These are phyloP conservation scores for Psilocybe tampanensis DNA, from an alignment of 768 basidiomycete species.

Conservation along the genomic window DNA sequence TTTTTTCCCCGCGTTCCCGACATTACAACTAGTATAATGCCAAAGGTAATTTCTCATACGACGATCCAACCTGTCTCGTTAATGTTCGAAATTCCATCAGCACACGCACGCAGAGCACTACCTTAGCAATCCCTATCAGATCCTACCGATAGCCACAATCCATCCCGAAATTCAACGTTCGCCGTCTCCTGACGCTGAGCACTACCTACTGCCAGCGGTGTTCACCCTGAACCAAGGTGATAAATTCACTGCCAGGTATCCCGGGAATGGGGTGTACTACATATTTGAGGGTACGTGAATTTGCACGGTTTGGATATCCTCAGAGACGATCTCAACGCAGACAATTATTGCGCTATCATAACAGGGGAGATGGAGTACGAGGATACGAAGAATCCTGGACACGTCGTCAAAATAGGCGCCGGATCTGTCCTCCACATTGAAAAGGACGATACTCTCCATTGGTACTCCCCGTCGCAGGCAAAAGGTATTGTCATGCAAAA, in stretches of 20 bases:
- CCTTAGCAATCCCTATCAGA: too few relatives aligned
- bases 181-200: too few relatives aligned
- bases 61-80: too few relatives aligned
- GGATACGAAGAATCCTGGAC: background rate
- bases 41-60: too few relatives aligned
- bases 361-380: background rate
- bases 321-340: background rate
- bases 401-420: background rate
- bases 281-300: background rate
- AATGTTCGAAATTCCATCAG: too few relatives aligned
- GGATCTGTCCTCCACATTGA: background rate
- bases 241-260: background rate
- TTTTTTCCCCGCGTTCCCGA: too few relatives aligned
- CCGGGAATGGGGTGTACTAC: background rate
- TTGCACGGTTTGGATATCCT: background rate
- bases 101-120: too few relatives aligned
- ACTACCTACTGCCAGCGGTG: background rate
- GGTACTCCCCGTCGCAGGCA: background rate
- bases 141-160: too few relatives aligned
- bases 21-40: too few relatives aligned
- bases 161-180: too few relatives aligned
- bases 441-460: background rate
- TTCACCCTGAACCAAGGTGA: background rate
- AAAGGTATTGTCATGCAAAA: background rate
- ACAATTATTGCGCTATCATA: background rate